These are phyloP conservation scores for Samsoniella hepiali DNA, from an alignment of 2,329 filamentous ascomycete species.

Conservation along the genomic window DNA sequence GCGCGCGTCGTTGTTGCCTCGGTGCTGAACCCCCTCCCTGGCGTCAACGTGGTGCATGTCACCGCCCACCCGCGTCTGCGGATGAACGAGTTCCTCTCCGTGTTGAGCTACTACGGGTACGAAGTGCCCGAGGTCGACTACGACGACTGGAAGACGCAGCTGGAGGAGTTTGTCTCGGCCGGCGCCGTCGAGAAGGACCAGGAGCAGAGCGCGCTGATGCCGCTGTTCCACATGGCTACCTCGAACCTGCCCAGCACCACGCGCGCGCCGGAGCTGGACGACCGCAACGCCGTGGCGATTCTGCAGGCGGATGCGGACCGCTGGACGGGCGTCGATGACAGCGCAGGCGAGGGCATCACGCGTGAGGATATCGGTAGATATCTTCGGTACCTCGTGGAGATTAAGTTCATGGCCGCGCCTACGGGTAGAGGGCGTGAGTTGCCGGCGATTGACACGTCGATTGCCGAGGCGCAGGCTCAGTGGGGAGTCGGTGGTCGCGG, in stretches of 20 bases:
- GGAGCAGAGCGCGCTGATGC: conserved; percentile 42
- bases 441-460: not conserved
- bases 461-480: not conserved
- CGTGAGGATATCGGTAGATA: conserved; percentile 28
- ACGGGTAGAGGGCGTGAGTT: conserved; percentile 20
- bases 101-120: conserved; percentile 68
- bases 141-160: conserved; percentile 30
- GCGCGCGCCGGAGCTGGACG: conserved; percentile 67
- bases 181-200: conserved; percentile 26
- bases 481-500: conserved; percentile 9
- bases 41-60: conserved; percentile 66
- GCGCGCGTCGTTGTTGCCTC: conserved; percentile 74
- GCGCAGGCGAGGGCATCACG: conserved; percentile 38
- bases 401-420: conserved; percentile 30
- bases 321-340: conserved; percentile 58
- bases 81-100: conserved; percentile 73
- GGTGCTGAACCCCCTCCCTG: conserved; percentile 58
- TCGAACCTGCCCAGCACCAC: conserved; percentile 65
- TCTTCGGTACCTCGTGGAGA: conserved; percentile 30
- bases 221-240: conserved; percentile 70
- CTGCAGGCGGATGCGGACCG: conserved; percentile 60
- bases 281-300: conserved; percentile 58
- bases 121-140: conserved; percentile 74
- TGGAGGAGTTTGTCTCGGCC: conserved; percentile 30
- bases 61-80: conserved; percentile 75